Conservation (phyloP, 768 basidiomycete genomes). For the Fomitopsis serialis region DNA sequence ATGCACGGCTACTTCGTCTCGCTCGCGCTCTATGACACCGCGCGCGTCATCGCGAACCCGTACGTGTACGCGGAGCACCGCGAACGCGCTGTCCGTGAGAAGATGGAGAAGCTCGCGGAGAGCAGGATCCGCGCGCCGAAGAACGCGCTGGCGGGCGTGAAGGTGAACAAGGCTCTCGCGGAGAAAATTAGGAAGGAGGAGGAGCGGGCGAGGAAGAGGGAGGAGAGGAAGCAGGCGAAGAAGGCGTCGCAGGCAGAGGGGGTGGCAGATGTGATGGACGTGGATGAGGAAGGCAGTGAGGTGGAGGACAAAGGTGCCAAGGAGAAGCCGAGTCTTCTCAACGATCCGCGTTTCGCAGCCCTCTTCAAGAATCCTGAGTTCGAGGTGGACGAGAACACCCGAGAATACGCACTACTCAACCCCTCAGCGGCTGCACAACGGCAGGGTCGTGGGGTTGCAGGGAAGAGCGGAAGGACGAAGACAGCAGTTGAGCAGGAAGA, state of each 20-base stretch:
- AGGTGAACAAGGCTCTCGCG: constrained; percentile 83
- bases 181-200: constrained; percentile 72
- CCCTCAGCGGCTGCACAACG: constrained; percentile 72
- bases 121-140: constrained; percentile 85
- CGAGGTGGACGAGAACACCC: constrained; percentile 80
- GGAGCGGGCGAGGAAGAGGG: constrained; percentile 53
- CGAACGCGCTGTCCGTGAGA: constrained; percentile 79
- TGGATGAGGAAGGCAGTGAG: constrained; percentile 26
- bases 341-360: constrained; percentile 84
- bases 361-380: constrained; percentile 92
- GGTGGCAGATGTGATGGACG: constrained; percentile 25
- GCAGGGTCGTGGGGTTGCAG: constrained; percentile 20
- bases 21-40: constrained; percentile 92
- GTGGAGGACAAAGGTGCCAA: constrained; percentile 22
- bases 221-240: constrained; percentile 36
- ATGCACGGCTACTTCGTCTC: constrained; percentile 99
- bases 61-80: constrained; percentile 94
- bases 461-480: constrained; percentile 35
- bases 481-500: constrained; percentile 88
- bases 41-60: constrained; percentile 92
- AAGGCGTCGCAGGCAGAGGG: constrained; percentile 36
- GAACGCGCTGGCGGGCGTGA: constrained; percentile 48
- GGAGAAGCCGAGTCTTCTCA: constrained; percentile 51
- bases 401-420: constrained; percentile 91
- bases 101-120: constrained; percentile 92